Percentiles rank a stretch among this genome's conserved stretches.
phyloP scores from a whole-genome alignment of 1,284 basidiomycete genomes.

The Pholiota adiposa region DNA sequence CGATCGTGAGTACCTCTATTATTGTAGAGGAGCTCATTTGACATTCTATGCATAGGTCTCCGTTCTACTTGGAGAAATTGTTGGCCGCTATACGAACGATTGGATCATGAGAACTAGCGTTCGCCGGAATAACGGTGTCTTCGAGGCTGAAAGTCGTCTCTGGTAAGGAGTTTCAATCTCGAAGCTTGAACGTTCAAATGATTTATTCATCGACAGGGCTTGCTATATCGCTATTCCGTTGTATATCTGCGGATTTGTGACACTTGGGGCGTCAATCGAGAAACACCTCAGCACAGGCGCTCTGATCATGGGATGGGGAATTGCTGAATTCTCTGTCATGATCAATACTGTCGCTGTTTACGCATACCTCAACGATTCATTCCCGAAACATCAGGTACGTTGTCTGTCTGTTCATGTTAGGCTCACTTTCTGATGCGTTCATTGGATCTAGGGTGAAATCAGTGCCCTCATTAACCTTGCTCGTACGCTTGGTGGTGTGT shows the following conservation, averaged over 20 bases:
- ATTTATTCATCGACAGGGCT: conserved; percentile 45
- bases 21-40: not conserved
- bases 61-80: conserved; percentile 71
- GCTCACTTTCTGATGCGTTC: not conserved
- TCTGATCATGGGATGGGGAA: conserved; percentile 71
- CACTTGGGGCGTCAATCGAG: conserved; percentile 62
- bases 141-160: conserved; percentile 70
- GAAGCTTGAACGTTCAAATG: not conserved
- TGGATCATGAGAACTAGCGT: conserved; percentile 64
- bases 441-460: conserved; percentile 61
- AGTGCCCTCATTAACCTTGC: conserved; percentile 60
- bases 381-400: conserved; percentile 52
- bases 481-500: conserved; percentile 50
- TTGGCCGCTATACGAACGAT: conserved; percentile 71
- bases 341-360: conserved; percentile 69
- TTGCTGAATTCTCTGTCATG: conserved; percentile 64
- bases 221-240: conserved; percentile 66
- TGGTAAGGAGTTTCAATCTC: conserved; percentile 45
- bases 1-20: conserved; percentile 48
- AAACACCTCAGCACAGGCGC: conserved; percentile 58
- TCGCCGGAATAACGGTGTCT: conserved; percentile 66
- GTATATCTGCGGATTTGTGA: conserved; percentile 67
- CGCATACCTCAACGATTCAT: conserved; percentile 56
- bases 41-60: conserved; percentile 48
- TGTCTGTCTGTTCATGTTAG: not conserved